Conservation (phyloP, 2,329 filamentous ascomycete genomes). For the Fusarium devonianum region DNA sequence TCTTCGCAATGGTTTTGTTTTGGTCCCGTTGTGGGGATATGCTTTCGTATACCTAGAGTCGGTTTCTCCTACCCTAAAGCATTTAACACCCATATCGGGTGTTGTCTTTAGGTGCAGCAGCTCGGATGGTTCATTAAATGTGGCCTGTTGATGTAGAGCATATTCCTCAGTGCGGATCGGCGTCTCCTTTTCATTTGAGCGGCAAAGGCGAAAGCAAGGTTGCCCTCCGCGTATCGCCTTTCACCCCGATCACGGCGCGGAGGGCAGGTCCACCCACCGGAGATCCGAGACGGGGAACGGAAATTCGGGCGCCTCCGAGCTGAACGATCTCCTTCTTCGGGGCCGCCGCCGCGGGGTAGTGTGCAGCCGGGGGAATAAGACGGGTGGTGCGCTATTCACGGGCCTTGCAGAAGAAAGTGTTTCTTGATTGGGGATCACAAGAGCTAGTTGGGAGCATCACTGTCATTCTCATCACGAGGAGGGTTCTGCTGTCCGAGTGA, state of each 20-base stretch:
- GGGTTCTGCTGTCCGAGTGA: background rate
- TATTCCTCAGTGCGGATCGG: slow-evolving; percentile 1
- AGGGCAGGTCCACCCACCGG: slow-evolving; percentile 34
- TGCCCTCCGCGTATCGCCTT: slow-evolving; percentile 4
- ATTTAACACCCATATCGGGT: no score
- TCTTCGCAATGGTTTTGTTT: background rate
- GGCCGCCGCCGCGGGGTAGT: slow-evolving; percentile 1
- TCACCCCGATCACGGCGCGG: slow-evolving; percentile 39
- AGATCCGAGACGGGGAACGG: slow-evolving; percentile 40
- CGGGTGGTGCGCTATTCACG: slow-evolving; percentile 28
- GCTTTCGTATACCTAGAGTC: background rate
- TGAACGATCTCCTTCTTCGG: slow-evolving; percentile 24
- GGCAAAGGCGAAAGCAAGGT: slow-evolving; percentile 13
- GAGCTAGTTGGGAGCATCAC: background rate
- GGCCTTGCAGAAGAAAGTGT: background rate
- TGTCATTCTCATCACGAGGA: background rate
- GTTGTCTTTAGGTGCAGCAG: no score
- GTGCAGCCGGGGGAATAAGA: background rate
- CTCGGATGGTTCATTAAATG: no score
- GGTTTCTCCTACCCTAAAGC: slow-evolving; percentile 2
- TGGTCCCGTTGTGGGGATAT: background rate
- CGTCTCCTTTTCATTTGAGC: slow-evolving; percentile 19
- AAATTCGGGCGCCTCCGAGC: slow-evolving; percentile 41
- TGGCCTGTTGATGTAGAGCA: no score
- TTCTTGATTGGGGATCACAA: slow-evolving; percentile 17